These are phyloP conservation scores for Dendrobium chrysotoxum DNA, from an alignment of 106 monocot species.

Conservation along the genomic window DNA sequence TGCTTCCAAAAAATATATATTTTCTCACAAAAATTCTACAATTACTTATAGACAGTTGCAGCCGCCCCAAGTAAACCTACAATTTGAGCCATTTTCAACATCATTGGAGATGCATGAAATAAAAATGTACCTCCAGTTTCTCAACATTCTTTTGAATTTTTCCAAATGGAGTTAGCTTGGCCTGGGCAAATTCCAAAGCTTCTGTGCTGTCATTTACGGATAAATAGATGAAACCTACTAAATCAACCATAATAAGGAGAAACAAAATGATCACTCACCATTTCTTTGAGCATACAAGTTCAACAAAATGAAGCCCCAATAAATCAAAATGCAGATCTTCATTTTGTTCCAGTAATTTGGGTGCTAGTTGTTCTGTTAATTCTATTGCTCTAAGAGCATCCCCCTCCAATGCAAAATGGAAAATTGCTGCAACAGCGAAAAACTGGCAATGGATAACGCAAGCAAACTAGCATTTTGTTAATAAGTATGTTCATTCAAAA, in stretches of 20 bases:
- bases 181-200: slow-evolving; percentile 96
- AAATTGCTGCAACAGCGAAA: slow-evolving; percentile 56
- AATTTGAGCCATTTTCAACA: not conserved
- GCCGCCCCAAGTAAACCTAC: too few species aligned
- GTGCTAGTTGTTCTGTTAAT: slow-evolving; percentile 69
- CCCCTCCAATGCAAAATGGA: slow-evolving; percentile 64
- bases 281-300: slow-evolving; percentile 59
- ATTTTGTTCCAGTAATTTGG: slow-evolving; percentile 72
- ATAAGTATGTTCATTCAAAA: not conserved
- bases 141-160: slow-evolving; percentile 64
- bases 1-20: too few species aligned
- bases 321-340: slow-evolving; percentile 92
- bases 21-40: too few species aligned
- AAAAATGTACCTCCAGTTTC: slow-evolving; percentile 76
- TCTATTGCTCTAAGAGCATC: slow-evolving; percentile 86
- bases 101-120: not conserved
- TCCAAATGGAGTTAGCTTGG: slow-evolving; percentile 66
- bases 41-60: too few species aligned
- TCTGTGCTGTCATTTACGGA: slow-evolving; percentile 62
- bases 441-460: not conserved
- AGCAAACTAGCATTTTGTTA: not conserved
- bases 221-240: slow-evolving; percentile 1
- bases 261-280: slow-evolving; percentile 40
- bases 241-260: not conserved
- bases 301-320: slow-evolving; percentile 89